Evolutionary conservation across 805 yeast genomes (phyloP), one percentile per base, ranked within the genome.

Genomic region (Grigorovia transvaalensis): DNA sequence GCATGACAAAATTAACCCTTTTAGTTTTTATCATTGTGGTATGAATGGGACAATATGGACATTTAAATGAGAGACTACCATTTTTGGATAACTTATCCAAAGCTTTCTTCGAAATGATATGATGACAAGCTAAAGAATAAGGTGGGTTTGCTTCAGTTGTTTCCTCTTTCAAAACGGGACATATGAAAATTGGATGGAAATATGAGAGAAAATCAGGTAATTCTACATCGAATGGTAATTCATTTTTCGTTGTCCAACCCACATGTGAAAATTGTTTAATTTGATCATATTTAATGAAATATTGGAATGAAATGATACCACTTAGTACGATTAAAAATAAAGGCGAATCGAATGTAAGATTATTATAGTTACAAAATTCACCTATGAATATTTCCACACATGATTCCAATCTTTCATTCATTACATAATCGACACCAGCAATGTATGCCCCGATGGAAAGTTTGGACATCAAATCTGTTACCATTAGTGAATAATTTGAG

Each of bases 141-240:
- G 87, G 84, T n/a, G 85, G 86, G 57, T 81, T 80, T 18, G 67
- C 71, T 13, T 66, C 69, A 1, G 86, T 82, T 2, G 81, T 78
- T 59, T 82, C 86, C 55, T 81, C 84, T 60, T 81, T 82, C 15
- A 81, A 71, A 1, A 83, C 85, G 0, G 89, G 89, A 60, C 89
- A 83, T 4, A 83, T 83, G 60, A 82, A 83, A 1, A 83, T 73
- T 1, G 87, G 79, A 60, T 83, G 88, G 63, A 75, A 81, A 44
- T 61, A 60, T 51, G 75, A 76, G 48, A 81, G 63, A 23, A 66
- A 66, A 0, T 65, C 63, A 1, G 89, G 88, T 19, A 83, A 65
- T 33, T 72, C 71, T 19, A 81, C 75, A 55, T 79, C 85, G 50
- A 81, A 80, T 2, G 87, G 86, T 17, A 83, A 61, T 63, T 84